Evolutionary conservation across 768 basidiomycete species (phyloP).

Genomic region (Sporobolomyces phaffii): DNA sequence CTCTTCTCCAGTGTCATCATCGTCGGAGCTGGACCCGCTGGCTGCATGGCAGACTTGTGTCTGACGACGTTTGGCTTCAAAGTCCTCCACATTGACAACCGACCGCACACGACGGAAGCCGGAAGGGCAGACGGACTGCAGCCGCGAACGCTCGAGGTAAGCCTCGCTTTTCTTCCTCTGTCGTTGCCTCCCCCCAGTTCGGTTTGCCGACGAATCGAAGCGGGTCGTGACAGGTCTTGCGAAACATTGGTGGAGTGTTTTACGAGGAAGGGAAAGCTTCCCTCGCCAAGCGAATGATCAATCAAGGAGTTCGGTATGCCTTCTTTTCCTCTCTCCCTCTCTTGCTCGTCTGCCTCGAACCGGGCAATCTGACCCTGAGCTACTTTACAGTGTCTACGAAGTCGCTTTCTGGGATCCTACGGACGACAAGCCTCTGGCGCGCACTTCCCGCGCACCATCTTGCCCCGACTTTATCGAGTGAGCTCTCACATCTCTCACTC

Average conservation of each 20-base stretch:
- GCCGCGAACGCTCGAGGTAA: constrained; percentile 40
- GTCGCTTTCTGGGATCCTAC: constrained; percentile 43
- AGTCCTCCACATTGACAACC: constrained; percentile 40
- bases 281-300: constrained; percentile 41
- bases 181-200: no score
- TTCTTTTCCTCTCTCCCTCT: neutral
- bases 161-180: no score
- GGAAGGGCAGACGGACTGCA: constrained; percentile 38
- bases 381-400: constrained; percentile 33
- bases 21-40: constrained; percentile 39
- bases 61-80: constrained; percentile 40
- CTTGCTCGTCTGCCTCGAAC: neutral
- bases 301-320: constrained; percentile 40
- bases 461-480: constrained; percentile 43
- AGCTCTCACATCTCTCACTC: neutral
- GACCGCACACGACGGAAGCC: constrained; percentile 21
- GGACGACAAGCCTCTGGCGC: constrained; percentile 33
- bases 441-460: constrained; percentile 42
- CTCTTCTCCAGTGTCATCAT: constrained; percentile 21
- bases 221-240: constrained; percentile 30
- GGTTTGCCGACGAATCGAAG: no score
- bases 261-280: constrained; percentile 38
- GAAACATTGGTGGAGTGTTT: constrained; percentile 40
- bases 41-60: constrained; percentile 40
- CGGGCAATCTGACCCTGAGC: neutral